phyloP scores from a whole-genome alignment of 257 asterid genomes.

The Fraxinus americana region DNA sequence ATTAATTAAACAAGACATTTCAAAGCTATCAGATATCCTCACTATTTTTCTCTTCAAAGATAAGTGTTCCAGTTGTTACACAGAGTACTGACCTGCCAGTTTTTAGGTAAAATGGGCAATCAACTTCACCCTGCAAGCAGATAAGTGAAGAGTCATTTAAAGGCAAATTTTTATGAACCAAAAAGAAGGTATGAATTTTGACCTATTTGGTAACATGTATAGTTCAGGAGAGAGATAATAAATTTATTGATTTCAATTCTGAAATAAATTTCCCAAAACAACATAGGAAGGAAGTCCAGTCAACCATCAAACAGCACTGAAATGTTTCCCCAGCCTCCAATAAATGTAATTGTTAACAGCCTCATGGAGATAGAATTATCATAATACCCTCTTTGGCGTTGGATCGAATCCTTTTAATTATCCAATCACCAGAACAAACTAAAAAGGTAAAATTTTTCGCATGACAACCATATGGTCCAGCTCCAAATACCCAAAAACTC shows the following conservation, averaged over 20 bases:
- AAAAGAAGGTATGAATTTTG: constrained; percentile 9
- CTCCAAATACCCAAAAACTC: too few species aligned
- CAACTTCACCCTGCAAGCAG: constrained; percentile 83
- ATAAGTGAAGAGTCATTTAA: constrained; percentile 14
- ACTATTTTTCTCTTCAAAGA: constrained; percentile 7
- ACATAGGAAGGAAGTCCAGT: too few species aligned
- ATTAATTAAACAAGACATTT: constrained; percentile 33
- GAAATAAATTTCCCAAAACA: background rate
- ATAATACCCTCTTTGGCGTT: too few species aligned
- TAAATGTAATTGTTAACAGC: too few species aligned
- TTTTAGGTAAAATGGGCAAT: constrained; percentile 94
- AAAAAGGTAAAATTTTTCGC: too few species aligned
- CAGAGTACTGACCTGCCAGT: constrained; percentile 79
- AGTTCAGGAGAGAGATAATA: background rate
- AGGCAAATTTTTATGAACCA: background rate
- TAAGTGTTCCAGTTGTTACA: constrained; percentile 18
- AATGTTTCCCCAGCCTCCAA: too few species aligned
- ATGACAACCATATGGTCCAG: too few species aligned
- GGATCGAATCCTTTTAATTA: too few species aligned
- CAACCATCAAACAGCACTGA: too few species aligned
- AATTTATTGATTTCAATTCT: background rate
- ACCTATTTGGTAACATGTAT: background rate
- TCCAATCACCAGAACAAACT: too few species aligned
- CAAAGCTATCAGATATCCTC: constrained; percentile 26
- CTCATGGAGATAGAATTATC: too few species aligned